A percentile compares a stretch with the other conserved stretches of the same genome.
Evolutionary conservation across 176 grass and related monocot genomes (phyloP).

Genomic region (Thinopyrum elongatum): DNA sequence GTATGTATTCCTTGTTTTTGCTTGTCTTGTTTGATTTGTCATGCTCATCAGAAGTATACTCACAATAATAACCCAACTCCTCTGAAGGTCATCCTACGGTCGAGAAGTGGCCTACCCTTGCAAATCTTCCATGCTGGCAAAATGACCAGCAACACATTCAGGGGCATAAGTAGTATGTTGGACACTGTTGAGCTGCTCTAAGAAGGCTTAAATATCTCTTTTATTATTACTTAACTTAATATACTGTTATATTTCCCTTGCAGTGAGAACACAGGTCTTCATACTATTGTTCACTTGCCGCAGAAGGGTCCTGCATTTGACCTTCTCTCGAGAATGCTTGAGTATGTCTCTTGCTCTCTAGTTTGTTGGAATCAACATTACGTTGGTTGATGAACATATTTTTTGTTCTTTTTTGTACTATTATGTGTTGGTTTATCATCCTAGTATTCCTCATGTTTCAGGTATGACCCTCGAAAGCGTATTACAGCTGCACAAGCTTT

Average conservation of each 20-base stretch:
- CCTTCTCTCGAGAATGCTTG: conserved; percentile 98
- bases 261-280: conserved; percentile 90
- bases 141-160: conserved; percentile 93
- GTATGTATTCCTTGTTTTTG: conserved; percentile 41
- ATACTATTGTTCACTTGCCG: conserved; percentile 79
- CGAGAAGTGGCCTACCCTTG: conserved; percentile 97
- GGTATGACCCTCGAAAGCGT: conserved; percentile 94
- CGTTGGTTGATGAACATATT: conserved; percentile 6
- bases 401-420: conserved; percentile 24
- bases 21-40: conserved; percentile 22
- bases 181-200: conserved; percentile 4
- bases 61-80: conserved; percentile 18
- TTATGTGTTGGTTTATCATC: conserved; percentile 16
- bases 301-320: conserved; percentile 84
- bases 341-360: conserved; percentile 54
- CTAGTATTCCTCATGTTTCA: conserved; percentile 41
- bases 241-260: conserved; percentile 27
- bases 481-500: conserved; percentile 95
- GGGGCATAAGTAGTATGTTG: conserved; percentile 85
- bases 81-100: conserved; percentile 87
- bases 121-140: conserved; percentile 87
- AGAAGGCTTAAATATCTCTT: conserved; percentile 1
- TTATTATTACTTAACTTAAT: conserved; percentile 16
- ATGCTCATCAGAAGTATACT: neutral
- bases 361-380: conserved; percentile 18